These are phyloP conservation scores for Neurospora sp. DNA, from an alignment of 2,329 filamentous ascomycete genomes.

Conservation along the genomic window DNA sequence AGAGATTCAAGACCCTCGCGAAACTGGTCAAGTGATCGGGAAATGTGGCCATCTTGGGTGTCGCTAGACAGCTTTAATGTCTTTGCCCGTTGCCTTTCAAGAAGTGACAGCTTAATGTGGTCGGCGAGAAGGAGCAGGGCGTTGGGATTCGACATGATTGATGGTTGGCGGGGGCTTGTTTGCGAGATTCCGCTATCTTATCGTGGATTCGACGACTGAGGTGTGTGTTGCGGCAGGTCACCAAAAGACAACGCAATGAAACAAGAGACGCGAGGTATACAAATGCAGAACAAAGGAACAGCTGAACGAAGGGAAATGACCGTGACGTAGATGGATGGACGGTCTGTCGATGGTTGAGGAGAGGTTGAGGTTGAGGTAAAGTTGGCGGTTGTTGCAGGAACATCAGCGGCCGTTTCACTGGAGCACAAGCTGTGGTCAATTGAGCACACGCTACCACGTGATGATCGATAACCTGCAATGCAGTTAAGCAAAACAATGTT, in stretches of 20 bases:
- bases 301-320: not conserved
- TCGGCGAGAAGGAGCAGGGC: slow-evolving; percentile 91
- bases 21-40: slow-evolving; percentile 78
- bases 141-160: slow-evolving; percentile 48
- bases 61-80: slow-evolving; percentile 69
- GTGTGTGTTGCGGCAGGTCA: not conserved
- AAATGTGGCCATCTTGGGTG: slow-evolving; percentile 80
- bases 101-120: slow-evolving; percentile 90
- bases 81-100: slow-evolving; percentile 81
- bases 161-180: not conserved
- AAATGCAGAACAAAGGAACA: not conserved
- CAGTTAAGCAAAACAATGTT: not conserved
- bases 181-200: not conserved
- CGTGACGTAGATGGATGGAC: not conserved
- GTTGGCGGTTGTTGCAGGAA: not conserved
- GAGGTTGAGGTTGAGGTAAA: not conserved
- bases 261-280: not conserved
- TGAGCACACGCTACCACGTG: not conserved
- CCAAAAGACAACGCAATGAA: not conserved
- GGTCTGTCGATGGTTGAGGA: not conserved
- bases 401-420: not conserved
- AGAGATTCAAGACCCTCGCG: slow-evolving; percentile 67
- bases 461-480: not conserved
- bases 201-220: not conserved
- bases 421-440: not conserved